Conservation (phyloP, 257 asterid genomes). For the Capsicum rhomboideum region DNA sequence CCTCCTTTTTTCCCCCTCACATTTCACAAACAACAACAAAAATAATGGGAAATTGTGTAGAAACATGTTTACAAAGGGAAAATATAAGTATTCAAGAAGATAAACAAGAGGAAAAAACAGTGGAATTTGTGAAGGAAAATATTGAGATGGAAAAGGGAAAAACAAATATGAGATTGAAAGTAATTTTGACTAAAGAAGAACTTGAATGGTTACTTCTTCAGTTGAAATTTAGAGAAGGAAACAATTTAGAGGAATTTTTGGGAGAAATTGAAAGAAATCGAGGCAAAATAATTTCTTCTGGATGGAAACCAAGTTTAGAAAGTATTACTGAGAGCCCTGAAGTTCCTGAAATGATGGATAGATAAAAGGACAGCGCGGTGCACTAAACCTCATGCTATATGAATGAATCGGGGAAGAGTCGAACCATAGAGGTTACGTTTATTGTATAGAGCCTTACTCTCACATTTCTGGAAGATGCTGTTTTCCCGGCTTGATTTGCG, state of each 20-base stretch:
- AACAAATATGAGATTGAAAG: conserved; percentile 37
- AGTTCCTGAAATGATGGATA: conserved; percentile 25
- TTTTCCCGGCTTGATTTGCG: too few species aligned
- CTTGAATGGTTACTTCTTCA: conserved; percentile 45
- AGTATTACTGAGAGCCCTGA: conserved; percentile 58
- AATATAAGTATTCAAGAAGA: not conserved
- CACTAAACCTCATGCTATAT: too few species aligned
- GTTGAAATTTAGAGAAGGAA: conserved; percentile 31
- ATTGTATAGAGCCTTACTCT: too few species aligned
- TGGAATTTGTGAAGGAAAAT: not conserved
- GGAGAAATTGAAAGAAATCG: conserved; percentile 49
- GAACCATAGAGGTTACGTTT: too few species aligned
- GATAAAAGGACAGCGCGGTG: too few species aligned
- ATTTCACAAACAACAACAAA: not conserved
- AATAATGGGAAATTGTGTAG: conserved; percentile 66
- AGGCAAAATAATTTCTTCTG: not conserved
- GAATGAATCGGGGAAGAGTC: too few species aligned
- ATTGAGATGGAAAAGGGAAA: not conserved
- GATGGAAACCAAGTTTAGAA: conserved; percentile 71
- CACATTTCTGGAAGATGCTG: too few species aligned
- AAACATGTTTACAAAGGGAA: conserved; percentile 18
- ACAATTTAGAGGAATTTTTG: conserved; percentile 44
- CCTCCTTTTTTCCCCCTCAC: not conserved
- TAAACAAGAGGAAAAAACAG: not conserved
- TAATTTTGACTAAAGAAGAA: conserved; percentile 60